Evolutionary conservation across 345 rosid species (phyloP), one percentile per base, ranked within the genome.

Genomic region (Sonneratia alba): DNA sequence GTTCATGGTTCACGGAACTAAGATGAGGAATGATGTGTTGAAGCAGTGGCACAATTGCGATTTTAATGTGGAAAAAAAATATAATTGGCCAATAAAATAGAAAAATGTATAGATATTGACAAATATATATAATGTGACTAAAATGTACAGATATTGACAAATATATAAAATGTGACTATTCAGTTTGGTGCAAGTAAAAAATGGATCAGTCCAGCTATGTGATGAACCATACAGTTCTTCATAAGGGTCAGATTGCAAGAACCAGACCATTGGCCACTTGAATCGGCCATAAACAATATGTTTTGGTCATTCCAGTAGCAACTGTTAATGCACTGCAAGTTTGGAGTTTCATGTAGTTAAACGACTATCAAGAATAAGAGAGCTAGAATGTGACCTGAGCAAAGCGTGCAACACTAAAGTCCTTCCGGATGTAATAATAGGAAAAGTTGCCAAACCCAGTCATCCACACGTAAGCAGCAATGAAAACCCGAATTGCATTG

Each of bases 391-490:
- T 81, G 69, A 90, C 99, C 97, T 95, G 99, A 61, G 91, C 78
- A 69, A 95, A 95, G 66, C 99, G 96, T 69, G 92, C 92, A 65
- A 92, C 47, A 75, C 97, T 90, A 79, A 92, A 95, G 84, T 95
- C 99, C 83, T 95, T 95, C 83, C 96, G 87, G 70, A 90, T 83
- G 76, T 95, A 92, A 87, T 95, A 95, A 73, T 89, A 95, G 14
- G 99, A 92, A 81, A 95, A 95, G 83, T 95, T 95, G 59, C 97
- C 97, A 75, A 92, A 94, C 75, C 98, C 98, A 68, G 98, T 94
- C 96, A 94, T 87, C 97, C 97, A 94, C 51, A 94, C 98, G 81
- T 94, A 94, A 62, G 98, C 97, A 74, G 98, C 98, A 72, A 94
- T 94, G 76, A 94, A 90, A 76, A 94, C 70, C 69, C 98, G 97